Base-by-base conservation (phyloP, 2,329 filamentous ascomycete species). In the Venturia pyrina region DNA sequence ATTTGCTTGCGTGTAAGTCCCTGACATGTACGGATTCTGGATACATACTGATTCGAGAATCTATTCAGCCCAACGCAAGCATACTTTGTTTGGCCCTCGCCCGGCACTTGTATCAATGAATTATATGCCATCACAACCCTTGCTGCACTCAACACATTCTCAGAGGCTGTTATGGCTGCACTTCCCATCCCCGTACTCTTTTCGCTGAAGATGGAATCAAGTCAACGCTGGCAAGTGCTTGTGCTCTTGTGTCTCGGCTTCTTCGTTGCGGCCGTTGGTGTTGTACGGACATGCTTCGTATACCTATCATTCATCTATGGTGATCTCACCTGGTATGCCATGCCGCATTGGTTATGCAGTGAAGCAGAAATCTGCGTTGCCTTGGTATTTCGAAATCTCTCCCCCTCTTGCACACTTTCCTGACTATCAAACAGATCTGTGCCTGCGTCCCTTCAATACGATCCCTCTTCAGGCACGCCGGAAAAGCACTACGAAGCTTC, bases 281-380 rank as follows among this genome's bases (percentile, higher is more conserved):
- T 75, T 8, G 70, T 80, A 40, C 72, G 79, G 17, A 80, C 78
- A 5, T 80, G 76, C 72, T 80, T 70, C 68, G 78, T 79, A 53
- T 80, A 24, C 70, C 74, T 73, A 17, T 68, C 80, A 5, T 72
- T 79, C 10, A 69, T 68, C 5, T 75, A 72, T 64, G 79, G 77
- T 67, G 79, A 81, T 63, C 72, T 74, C 63, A 79, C 77, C 1
- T 81, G 79, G 79, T 77, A 73, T 62, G 72, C 76, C 5, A 79
- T 77, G 70, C 76, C 77, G 5, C 70, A 80, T 0, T 81, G 78
- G 77, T 79, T 80, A 17, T 74, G 74, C 56, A 77, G 78, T 4
- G 75, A 76, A 0, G 75, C 80, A 4, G 79, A 81, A 68, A 77
- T 80, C 10, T 77, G 80, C 66, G 66, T 81, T 7, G 78, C 76